A percentile compares a stretch with the other conserved stretches of the same genome.
Conservation (phyloP, 2,329 filamentous ascomycete species). For the Colletotrichum tamarilloi region DNA sequence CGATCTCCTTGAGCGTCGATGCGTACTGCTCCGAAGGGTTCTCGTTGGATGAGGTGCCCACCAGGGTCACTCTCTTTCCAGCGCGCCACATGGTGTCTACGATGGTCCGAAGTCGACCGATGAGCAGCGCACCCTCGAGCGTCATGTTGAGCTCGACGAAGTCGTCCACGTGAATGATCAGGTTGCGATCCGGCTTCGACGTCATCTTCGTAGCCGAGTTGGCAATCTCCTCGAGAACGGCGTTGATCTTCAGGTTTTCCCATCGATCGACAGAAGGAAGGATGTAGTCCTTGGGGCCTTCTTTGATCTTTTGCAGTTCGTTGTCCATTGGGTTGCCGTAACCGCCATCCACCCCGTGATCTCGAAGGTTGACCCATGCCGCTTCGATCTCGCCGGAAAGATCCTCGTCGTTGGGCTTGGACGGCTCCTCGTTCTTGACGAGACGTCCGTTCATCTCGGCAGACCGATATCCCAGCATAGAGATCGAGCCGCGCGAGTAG, state of each 20-base stretch:
- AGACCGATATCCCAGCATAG: slow-evolving; percentile 67
- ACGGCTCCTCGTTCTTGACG: slow-evolving; percentile 59
- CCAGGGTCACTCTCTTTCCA: slow-evolving; percentile 78
- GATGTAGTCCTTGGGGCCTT: slow-evolving; percentile 44
- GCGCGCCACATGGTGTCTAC: slow-evolving; percentile 78
- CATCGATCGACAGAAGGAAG: slow-evolving; percentile 60
- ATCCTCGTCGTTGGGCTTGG: slow-evolving; percentile 47
- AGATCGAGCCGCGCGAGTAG: slow-evolving; percentile 58
- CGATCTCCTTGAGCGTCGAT: slow-evolving; percentile 51
- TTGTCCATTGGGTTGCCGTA: slow-evolving; percentile 51
- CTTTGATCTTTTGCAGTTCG: slow-evolving; percentile 56
- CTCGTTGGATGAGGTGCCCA: slow-evolving; percentile 79
- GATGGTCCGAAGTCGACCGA: slow-evolving; percentile 76
- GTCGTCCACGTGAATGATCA: slow-evolving; percentile 85
- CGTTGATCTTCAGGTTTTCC: slow-evolving; percentile 71
- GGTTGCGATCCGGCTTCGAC: slow-evolving; percentile 49
- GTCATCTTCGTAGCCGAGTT: slow-evolving; percentile 32
- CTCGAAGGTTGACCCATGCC: slow-evolving; percentile 39
- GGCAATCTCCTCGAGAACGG: slow-evolving; percentile 65
- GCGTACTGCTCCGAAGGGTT: slow-evolving; percentile 58
- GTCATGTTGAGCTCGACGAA: slow-evolving; percentile 81
- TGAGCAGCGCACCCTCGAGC: slow-evolving; percentile 74
- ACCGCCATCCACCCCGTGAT: slow-evolving; percentile 37
- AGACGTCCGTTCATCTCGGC: slow-evolving; percentile 66
- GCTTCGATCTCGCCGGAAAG: slow-evolving; percentile 39